Percentiles rank a stretch among this genome's conserved stretches.
Evolutionary conservation across 176 grass and related monocot genomes (phyloP).

Genomic region (Thalia dealbata): DNA sequence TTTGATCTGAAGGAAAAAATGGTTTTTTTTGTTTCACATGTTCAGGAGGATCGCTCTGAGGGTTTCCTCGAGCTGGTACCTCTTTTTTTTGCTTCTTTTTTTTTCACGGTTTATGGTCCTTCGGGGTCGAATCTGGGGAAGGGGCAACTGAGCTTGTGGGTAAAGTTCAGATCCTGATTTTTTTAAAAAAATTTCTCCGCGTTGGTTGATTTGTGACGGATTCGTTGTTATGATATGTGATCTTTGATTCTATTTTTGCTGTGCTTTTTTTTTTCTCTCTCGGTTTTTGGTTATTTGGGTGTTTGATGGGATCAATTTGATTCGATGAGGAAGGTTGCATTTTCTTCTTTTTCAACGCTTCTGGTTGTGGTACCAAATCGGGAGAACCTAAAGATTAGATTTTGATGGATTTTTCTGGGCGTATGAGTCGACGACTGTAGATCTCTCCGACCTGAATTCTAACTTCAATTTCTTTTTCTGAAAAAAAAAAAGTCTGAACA

Average conservation of each 20-base stretch:
- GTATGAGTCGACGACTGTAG: neutral
- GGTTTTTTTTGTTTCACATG: neutral
- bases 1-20: neutral
- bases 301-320: neutral
- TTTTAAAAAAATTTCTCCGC: neutral
- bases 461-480: neutral
- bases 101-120: neutral
- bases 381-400: neutral
- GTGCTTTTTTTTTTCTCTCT: too few species aligned
- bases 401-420: neutral
- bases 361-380: too few species aligned
- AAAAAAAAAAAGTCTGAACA: neutral
- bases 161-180: neutral
- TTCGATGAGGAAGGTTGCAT: neutral
- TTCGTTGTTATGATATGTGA: neutral
- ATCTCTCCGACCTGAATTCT: neutral
- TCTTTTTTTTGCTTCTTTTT: neutral
- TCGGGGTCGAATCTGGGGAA: neutral
- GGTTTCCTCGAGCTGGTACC: neutral
- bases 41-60: neutral
- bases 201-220: neutral
- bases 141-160: neutral
- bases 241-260: neutral
- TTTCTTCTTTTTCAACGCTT: neutral
- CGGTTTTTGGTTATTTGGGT: neutral